Base-by-base conservation (phyloP, 164 flowering plant species). In the Magnolia sinica region DNA sequence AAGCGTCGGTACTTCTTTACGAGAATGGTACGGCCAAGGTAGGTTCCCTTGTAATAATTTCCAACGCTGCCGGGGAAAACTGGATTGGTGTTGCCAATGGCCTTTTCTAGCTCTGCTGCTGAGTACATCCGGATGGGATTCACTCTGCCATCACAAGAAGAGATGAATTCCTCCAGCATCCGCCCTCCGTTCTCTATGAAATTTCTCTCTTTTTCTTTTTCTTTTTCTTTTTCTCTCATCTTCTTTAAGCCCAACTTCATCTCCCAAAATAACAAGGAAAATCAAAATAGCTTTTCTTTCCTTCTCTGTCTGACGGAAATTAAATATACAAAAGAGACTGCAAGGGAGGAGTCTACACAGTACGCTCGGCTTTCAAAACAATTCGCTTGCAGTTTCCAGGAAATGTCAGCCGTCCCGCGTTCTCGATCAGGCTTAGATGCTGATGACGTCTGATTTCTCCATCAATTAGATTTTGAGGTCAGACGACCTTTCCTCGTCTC, bases 111-210 rank as follows among this genome's bases (percentile, higher is more conserved):
- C 50, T 45, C 51, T 69, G 13, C 31, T 13, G 72, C 52, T 10
- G 72, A 31, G 22, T 29, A 69, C 8, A 69, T 37, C 9, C n/a
- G n/a, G 9, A 66, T 22, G 5, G 69, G 69, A 27, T 66, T 66
- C 31, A 23, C 69, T 11, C 24, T 66, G 29, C 69, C 69, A 66
- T 66, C 69, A 66, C 37, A 66, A 66, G 37, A 66, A 23, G 11
- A 24, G 13, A 66, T 27, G 2, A 24, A 4, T 24, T 66, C 66
- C 78, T 45, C 70, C 59, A 11, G 22, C 27, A 76, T 8, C 24
- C 58, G 58, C 37, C 58, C 68, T 45, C 73, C 78, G n/a, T 76
- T 76, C 23, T 76, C 37, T 1, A 76, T 19, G 22, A 51, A 52
- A 31, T 52, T 50, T 29, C 10, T 68, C 72, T 5, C 23, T 58